phyloP scores from a whole-genome alignment of 768 basidiomycete genomes.

The Leucocoprinus sp. region DNA sequence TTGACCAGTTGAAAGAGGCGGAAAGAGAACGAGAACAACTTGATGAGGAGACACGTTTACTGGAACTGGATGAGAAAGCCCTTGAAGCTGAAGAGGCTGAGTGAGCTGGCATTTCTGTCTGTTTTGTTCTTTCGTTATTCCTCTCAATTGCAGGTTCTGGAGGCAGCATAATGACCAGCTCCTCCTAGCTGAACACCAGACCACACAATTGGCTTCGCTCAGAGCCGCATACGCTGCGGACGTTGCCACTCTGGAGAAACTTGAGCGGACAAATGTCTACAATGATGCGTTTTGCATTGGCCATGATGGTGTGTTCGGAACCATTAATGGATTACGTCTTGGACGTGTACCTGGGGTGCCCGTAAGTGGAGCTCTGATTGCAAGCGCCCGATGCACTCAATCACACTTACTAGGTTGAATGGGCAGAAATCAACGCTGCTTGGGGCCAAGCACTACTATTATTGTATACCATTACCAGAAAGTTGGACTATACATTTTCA shows the following conservation, averaged over 20 bases:
- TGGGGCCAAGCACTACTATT: slow-evolving; percentile 96
- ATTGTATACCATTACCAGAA: slow-evolving; percentile 84
- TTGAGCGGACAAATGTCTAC: slow-evolving; percentile 90
- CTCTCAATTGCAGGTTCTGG: slow-evolving; percentile 59
- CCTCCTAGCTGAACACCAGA: slow-evolving; percentile 54
- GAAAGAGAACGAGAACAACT: slow-evolving; percentile 74
- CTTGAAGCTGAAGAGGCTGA: slow-evolving; percentile 81
- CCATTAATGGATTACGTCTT: slow-evolving; percentile 92
- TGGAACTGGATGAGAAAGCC: slow-evolving; percentile 71
- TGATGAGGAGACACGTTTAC: slow-evolving; percentile 56
- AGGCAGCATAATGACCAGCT: slow-evolving; percentile 67
- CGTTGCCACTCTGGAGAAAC: slow-evolving; percentile 67
- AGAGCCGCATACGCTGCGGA: slow-evolving; percentile 75
- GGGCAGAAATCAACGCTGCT: slow-evolving; percentile 98
- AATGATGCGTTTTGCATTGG: slow-evolving; percentile 95
- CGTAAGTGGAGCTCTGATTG: slow-evolving; percentile 33
- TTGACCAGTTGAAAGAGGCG: slow-evolving; percentile 67
- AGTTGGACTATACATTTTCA: slow-evolving; percentile 83
- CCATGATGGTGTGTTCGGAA: slow-evolving; percentile 90
- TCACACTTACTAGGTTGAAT: slow-evolving; percentile 64
- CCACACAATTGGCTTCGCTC: slow-evolving; percentile 60
- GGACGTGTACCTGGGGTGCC: slow-evolving; percentile 80
- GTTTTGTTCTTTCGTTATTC: slow-evolving; percentile 10
- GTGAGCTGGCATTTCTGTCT: slow-evolving; percentile 34
- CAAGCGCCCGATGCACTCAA: slow-evolving; percentile 3